Evolutionary conservation across 192 early-diverging fungal genomes (phyloP), one percentile per base, ranked within the genome.

Genomic region (Pilobolus umbonatus): DNA sequence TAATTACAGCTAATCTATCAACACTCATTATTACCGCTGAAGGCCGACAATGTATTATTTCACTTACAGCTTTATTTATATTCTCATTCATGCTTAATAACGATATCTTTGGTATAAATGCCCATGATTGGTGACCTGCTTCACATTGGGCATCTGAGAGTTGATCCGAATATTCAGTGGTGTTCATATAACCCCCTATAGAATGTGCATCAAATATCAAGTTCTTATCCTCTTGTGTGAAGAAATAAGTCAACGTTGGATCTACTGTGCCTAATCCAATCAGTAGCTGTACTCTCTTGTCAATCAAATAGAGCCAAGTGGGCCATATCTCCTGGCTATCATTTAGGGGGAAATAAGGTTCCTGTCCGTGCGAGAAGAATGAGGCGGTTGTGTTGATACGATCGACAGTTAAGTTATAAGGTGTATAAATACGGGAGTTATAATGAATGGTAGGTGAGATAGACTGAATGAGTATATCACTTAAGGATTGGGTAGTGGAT

Each of bases 1-100:
- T 51, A 50, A 2, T 59, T 59, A 51, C 65, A 68, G 0, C 40
- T 15, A 17, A 57, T 52, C 64, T 66, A 36, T 4, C 31, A 12
- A 11, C 4, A 17, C 19, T n/a, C 11, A 0, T 32, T 34, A 40
- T 2, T 32, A 21, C 19, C n/a, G 31, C 14, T 36, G 5, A 35
- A 14, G 19, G 53, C 3, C 5, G 35, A 5, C 17, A 10, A 39
- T 29, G 24, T 22, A 36, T 38, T 6, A 39, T 19, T 15, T 15
- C 24, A 8, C 11, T 10, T 22, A 42, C 22, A 48, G 25, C 40
- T 44, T 43, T 43, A 12, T 35, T 31, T 43, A 52, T 67, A 26
- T 30, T n/a, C 11, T n/a, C n/a, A n/a, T n/a, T n/a, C n/a, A n/a
- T n/a, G n/a, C n/a, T n/a, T n/a, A n/a, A n/a, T n/a, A n/a, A n/a